These are phyloP conservation scores for Exserohilum turcica DNA, from an alignment of 2,329 filamentous ascomycete species.

Conservation along the genomic window DNA sequence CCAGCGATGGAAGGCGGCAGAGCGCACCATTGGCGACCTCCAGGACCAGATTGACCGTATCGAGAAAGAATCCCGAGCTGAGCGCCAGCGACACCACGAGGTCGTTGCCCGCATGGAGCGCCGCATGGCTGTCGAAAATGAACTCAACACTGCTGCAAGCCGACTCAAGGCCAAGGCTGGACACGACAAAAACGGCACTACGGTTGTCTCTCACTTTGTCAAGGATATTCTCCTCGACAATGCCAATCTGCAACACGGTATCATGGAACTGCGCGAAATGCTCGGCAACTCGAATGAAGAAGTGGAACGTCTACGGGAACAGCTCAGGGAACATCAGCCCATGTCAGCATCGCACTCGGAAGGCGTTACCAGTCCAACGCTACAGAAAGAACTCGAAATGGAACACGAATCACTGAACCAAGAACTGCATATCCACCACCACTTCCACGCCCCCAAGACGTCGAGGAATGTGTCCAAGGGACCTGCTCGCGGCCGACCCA, in stretches of 20 bases:
- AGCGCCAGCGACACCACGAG: slow-evolving; percentile 80
- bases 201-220: slow-evolving; percentile 92
- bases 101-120: slow-evolving; percentile 83
- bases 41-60: slow-evolving; percentile 89
- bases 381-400: slow-evolving; percentile 72
- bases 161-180: slow-evolving; percentile 74
- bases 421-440: slow-evolving; percentile 90
- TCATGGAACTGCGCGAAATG: slow-evolving; percentile 89
- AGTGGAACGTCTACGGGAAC: slow-evolving; percentile 82
- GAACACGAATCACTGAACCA: slow-evolving; percentile 39
- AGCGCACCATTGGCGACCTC: slow-evolving; percentile 75
- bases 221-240: slow-evolving; percentile 96
- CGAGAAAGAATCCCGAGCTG: slow-evolving; percentile 79
- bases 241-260: slow-evolving; percentile 87
- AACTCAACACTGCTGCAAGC: slow-evolving; percentile 78
- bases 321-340: slow-evolving; percentile 79
- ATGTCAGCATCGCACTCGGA: slow-evolving; percentile 44
- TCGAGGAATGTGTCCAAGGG: slow-evolving; percentile 54
- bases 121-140: slow-evolving; percentile 78
- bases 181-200: slow-evolving; percentile 63
- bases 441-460: slow-evolving; percentile 70
- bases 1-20: slow-evolving; percentile 83
- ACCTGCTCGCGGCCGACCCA: slow-evolving; percentile 59
- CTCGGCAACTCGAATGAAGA: slow-evolving; percentile 91
- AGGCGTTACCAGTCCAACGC: slow-evolving; percentile 51